phyloP scores from a whole-genome alignment of 192 early-diverging fungal genomes.

The Rhizoclosmatium globosum region DNA sequence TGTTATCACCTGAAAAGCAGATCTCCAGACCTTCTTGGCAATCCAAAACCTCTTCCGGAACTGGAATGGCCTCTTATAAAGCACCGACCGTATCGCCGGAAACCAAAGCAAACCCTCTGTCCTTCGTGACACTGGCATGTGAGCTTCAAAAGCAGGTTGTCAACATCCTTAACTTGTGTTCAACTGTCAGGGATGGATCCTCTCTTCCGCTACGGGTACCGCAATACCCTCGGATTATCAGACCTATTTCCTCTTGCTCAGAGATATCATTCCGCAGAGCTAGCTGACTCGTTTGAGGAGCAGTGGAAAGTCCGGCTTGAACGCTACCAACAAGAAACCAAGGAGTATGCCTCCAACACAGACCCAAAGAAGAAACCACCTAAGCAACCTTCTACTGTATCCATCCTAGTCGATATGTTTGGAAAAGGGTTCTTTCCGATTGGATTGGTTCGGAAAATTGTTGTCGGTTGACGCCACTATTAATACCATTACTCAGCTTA shows the following conservation, averaged over 20 bases:
- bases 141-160: not conserved
- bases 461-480: not conserved
- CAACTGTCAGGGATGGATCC: slow-evolving; percentile 60
- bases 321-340: not conserved
- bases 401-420: slow-evolving; percentile 41
- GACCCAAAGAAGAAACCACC: slow-evolving; percentile 26
- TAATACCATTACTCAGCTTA: slow-evolving; percentile 22
- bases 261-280: slow-evolving; percentile 30
- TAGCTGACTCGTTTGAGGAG: slow-evolving; percentile 44
- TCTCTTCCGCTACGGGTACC: slow-evolving; percentile 65
- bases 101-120: not conserved
- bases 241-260: slow-evolving; percentile 66
- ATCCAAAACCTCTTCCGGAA: no score
- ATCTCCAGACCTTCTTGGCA: no score
- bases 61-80: no score
- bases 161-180: no score
- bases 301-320: slow-evolving; percentile 37
- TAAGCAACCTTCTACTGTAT: slow-evolving; percentile 23
- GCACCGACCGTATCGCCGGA: slow-evolving; percentile 1
- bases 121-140: slow-evolving; percentile 21
- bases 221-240: slow-evolving; percentile 58
- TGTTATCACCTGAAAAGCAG: no score
- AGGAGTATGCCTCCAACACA: not conserved
- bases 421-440: slow-evolving; percentile 39
- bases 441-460: slow-evolving; percentile 17